Percentiles rank a stretch among this genome's conserved stretches.
These are phyloP conservation scores for Psilocybe subaeruginosa DNA, from an alignment of 768 basidiomycete genomes.

Conservation along the genomic window DNA sequence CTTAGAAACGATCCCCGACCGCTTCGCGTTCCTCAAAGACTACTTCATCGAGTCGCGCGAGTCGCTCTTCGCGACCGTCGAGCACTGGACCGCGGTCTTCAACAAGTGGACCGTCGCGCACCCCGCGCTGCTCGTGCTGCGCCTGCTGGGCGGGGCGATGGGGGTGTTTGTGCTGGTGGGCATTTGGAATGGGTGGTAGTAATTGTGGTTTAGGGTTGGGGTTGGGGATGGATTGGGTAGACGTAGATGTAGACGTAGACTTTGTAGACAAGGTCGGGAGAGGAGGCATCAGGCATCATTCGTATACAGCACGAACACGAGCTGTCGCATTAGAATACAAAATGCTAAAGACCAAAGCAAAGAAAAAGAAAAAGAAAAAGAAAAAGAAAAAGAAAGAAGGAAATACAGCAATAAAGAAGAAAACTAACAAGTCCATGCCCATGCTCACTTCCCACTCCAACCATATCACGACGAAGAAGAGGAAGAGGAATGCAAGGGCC, in stretches of 20 bases:
- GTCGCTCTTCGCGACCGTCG: conserved; percentile 38
- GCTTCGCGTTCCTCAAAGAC: conserved; percentile 34
- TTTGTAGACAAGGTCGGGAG: too few species aligned
- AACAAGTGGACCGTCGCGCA: conserved; percentile 41
- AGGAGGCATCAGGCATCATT: too few species aligned
- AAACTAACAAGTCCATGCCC: background rate
- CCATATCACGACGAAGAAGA: too few species aligned
- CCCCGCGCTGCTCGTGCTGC: conserved; percentile 34
- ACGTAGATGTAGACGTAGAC: too few species aligned
- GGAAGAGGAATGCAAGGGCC: background rate
- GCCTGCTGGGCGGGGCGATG: conserved; percentile 31
- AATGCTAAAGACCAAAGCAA: background rate
- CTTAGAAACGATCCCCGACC: conserved; percentile 32
- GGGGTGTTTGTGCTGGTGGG: conserved; percentile 33
- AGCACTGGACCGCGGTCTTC: conserved; percentile 35
- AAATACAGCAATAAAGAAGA: background rate
- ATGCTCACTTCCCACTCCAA: too few species aligned
- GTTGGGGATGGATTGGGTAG: too few species aligned
- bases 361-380: background rate
- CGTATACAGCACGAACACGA: too few species aligned
- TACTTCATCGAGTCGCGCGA: conserved; percentile 38
- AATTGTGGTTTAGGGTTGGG: too few species aligned
- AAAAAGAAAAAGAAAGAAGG: background rate
- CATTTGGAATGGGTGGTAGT: conserved; percentile 22
- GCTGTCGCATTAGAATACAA: background rate